Base-by-base conservation (phyloP, 371 early-diverging fungal genomes). In the Funneliformis caledonium region DNA sequence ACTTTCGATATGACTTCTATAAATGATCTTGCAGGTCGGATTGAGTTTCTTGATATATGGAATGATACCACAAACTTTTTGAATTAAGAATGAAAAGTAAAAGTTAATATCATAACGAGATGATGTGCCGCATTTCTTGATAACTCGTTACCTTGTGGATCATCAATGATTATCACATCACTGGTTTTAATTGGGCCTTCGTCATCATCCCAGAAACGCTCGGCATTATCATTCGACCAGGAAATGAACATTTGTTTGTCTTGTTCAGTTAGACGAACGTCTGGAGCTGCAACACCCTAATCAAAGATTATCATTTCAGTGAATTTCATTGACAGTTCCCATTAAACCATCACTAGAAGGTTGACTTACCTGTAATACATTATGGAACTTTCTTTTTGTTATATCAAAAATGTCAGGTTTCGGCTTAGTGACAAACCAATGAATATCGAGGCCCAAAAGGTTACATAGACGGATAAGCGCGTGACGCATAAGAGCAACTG, bases 401-500 rank as follows among this genome's bases (percentile, higher is more conserved):
- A 94, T 93, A 78, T 93, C 92, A 86, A 94, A 95, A 10, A 96
- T 91, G 73, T 92, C 92, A 10, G 94, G 93, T 80, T 92, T 92
- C 61, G 95, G 95, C 73, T 93, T 89, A 79, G 91, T 89, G 59
- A 94, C 94, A 82, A 87, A 92, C 93, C 92, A 96, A 81, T 92
- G 92, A 56, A 87, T 89, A 81, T 93, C 89, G 26, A 95, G 84
- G 70, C 86, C 90, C 26, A 90, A 86, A 62, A 95, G 84, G 48
- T 86, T 83, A 69, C 92, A 87, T 80, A 95, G 88, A 16, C 97
- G 89, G 37, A 96, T 83, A 1, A 93, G 83, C 9, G 96, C 93
- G 84, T 96, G 96, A 73, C 96, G 90, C 97, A 96, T 96, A 60
- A 96, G 87, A 7, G 97, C 96, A 14, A 96, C 97, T 90, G 81